Percentiles rank a stretch among this genome's conserved stretches.
These are phyloP conservation scores for Colletotrichum filicis DNA, from an alignment of 2,329 filamentous ascomycete genomes.

Conservation along the genomic window DNA sequence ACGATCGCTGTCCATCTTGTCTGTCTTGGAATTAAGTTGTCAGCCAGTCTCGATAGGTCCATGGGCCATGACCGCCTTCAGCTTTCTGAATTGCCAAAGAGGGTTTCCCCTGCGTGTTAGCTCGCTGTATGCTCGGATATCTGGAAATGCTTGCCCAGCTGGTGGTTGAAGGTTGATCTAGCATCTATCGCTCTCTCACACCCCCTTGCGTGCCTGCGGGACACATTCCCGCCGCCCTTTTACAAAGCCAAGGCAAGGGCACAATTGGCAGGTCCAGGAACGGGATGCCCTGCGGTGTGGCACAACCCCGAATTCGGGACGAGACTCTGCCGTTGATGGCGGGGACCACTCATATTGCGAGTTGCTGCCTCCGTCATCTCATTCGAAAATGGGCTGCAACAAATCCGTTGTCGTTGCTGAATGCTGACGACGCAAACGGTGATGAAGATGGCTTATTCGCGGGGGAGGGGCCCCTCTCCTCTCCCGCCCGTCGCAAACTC, in stretches of 20 bases:
- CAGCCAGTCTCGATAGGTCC: neutral
- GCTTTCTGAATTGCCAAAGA: neutral
- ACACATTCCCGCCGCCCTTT: neutral
- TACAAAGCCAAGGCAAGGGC: neutral
- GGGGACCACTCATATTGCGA: conserved; percentile 22
- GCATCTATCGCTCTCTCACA: neutral
- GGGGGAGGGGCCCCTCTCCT: neutral
- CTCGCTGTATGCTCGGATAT: neutral
- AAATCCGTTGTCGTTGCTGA: neutral
- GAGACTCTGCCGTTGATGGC: conserved; percentile 13
- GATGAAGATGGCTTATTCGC: neutral
- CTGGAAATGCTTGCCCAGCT: conserved; percentile 1
- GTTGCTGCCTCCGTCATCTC: conserved; percentile 1
- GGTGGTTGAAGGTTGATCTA: no score
- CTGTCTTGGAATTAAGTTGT: neutral
- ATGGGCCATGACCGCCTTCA: neutral
- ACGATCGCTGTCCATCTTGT: neutral
- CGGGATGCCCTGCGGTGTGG: neutral
- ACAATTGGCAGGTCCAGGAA: neutral
- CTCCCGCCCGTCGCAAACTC: conserved; percentile 11
- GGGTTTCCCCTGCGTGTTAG: neutral
- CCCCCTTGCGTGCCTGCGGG: neutral
- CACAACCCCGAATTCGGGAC: conserved; percentile 3
- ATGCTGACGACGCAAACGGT: conserved; percentile 29
- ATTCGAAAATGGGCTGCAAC: neutral